A percentile compares a stretch with the other conserved stretches of the same genome.
These are phyloP conservation scores for Delphinella strobiligena DNA, from an alignment of 2,329 filamentous ascomycete species.

Conservation along the genomic window DNA sequence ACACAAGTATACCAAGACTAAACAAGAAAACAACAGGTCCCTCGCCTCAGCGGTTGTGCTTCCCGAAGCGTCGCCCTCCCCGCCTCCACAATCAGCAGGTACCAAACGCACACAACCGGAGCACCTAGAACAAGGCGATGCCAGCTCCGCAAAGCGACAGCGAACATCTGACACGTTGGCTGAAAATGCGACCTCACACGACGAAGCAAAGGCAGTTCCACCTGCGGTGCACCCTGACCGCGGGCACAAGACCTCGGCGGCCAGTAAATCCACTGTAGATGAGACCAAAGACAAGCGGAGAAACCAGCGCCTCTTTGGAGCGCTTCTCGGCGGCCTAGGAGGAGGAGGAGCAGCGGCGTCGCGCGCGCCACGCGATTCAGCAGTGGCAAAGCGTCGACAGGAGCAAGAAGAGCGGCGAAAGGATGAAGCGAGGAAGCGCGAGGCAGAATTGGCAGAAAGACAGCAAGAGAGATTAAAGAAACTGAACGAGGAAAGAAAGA, in stretches of 20 bases:
- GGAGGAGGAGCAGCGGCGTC: background rate
- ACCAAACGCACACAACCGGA: background rate
- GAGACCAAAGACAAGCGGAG: conserved; percentile 56
- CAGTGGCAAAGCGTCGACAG: conserved; percentile 2
- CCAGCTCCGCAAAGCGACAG: conserved; percentile 4
- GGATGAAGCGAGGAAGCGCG: conserved; percentile 2
- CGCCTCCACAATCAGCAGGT: background rate
- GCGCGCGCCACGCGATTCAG: background rate
- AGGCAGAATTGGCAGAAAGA: conserved; percentile 6
- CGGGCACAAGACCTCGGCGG: background rate
- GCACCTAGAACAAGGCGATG: no score
- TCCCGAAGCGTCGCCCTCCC: conserved; percentile 4
- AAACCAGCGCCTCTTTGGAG: conserved; percentile 75
- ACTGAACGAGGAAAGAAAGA: conserved; percentile 35
- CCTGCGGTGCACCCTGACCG: no score
- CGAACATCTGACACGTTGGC: background rate
- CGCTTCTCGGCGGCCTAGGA: conserved; percentile 38
- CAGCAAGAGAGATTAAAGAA: conserved; percentile 4
- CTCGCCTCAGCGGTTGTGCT: conserved; percentile 5
- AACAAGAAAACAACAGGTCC: background rate
- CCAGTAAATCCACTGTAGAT: conserved; percentile 30
- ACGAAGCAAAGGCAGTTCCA: no score
- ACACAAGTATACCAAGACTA: background rate
- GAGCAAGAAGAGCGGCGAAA: conserved; percentile 5
- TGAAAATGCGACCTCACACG: no score